Conservation (phyloP, 1,284 basidiomycete genomes). For the Leccinum solheimii region DNA sequence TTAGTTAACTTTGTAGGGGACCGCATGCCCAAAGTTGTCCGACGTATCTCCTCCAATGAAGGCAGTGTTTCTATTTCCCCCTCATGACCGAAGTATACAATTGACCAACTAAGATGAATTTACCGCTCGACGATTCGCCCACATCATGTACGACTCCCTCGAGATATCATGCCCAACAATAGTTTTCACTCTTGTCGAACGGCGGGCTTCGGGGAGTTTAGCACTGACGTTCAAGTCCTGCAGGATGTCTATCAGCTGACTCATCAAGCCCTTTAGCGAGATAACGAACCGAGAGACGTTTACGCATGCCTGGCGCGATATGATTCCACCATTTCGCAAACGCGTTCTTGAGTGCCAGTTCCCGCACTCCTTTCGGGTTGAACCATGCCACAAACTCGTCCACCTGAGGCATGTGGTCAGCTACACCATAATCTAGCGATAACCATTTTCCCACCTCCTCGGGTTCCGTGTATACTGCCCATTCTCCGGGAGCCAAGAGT, state of each 20-base stretch:
- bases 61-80: background rate
- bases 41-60: background rate
- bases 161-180: constrained; percentile 57
- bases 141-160: constrained; percentile 80
- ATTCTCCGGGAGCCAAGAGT: constrained; percentile 74
- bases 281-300: constrained; percentile 64
- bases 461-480: constrained; percentile 85
- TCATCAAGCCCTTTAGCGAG: background rate
- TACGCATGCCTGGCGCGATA: constrained; percentile 79
- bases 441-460: constrained; percentile 66
- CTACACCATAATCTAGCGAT: constrained; percentile 1
- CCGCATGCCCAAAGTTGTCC: background rate
- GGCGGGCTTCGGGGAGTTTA: constrained; percentile 72
- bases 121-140: constrained; percentile 73
- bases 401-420: constrained; percentile 50
- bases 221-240: constrained; percentile 69
- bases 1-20: background rate
- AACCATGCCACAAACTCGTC: constrained; percentile 87
- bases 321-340: constrained; percentile 86
- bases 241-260: constrained; percentile 9
- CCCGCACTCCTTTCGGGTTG: constrained; percentile 87
- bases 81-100: background rate
- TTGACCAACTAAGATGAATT: constrained; percentile 31
- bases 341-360: constrained; percentile 77
- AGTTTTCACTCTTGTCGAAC: constrained; percentile 70